These are phyloP conservation scores for Mariannaea sp. DNA, from an alignment of 2,329 filamentous ascomycete genomes.

Conservation along the genomic window DNA sequence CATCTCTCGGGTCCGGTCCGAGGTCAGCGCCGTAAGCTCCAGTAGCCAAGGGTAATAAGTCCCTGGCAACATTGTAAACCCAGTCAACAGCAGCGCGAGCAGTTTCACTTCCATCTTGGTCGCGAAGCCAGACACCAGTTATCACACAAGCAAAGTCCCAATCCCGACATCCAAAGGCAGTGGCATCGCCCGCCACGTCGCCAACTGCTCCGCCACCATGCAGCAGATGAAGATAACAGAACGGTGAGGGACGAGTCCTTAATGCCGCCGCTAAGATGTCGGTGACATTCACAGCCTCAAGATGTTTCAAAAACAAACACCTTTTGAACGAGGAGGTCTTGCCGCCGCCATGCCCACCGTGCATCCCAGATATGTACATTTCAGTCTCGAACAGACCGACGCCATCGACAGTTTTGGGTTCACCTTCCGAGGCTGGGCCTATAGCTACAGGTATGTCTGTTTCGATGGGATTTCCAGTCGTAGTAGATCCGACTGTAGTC, in stretches of 20 bases:
- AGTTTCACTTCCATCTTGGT: constrained; percentile 51
- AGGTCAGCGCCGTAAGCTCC: constrained; percentile 66
- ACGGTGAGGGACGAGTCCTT: constrained; percentile 51
- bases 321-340: constrained; percentile 70
- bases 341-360: constrained; percentile 60
- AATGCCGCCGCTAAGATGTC: constrained; percentile 51
- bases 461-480: constrained; percentile 20
- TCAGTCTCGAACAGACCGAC: constrained; percentile 61
- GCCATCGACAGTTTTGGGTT: constrained; percentile 48
- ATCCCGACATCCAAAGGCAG: constrained; percentile 66
- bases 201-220: constrained; percentile 61
- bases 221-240: constrained; percentile 66
- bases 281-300: constrained; percentile 44
- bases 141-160: constrained; percentile 69
- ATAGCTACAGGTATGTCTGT: constrained; percentile 14
- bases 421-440: constrained; percentile 38
- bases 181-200: constrained; percentile 50
- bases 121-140: constrained; percentile 64
- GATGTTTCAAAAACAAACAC: constrained; percentile 61
- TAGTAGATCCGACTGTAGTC: constrained; percentile 51
- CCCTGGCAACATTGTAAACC: constrained; percentile 58
- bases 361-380: constrained; percentile 65
- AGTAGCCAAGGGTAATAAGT: constrained; percentile 54
- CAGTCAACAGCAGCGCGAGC: constrained; percentile 51
- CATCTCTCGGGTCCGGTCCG: constrained; percentile 64